Percentiles rank a stretch among this genome's conserved stretches.
Conservation (phyloP, 2,329 filamentous ascomycete species). For the Talaromyces sp. region DNA sequence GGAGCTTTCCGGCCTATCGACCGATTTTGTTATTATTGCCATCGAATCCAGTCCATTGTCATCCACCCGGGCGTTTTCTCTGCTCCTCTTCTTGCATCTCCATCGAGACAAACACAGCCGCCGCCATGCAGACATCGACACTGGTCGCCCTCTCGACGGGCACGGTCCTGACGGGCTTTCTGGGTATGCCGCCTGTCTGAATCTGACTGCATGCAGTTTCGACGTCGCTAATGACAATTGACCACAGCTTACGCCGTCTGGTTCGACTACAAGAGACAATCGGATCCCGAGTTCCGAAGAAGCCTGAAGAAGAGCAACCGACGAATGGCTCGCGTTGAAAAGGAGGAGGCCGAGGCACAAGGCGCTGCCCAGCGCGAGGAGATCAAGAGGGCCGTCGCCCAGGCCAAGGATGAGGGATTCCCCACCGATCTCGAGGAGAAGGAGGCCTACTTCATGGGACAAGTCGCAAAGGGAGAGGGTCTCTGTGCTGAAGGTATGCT, state of each 20-base stretch:
- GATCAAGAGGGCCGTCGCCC: slow-evolving; percentile 70
- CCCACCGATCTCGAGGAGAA: slow-evolving; percentile 85
- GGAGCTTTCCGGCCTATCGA: background rate
- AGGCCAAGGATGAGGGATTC: slow-evolving; percentile 87
- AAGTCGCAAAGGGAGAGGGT: slow-evolving; percentile 82
- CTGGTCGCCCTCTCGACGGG: slow-evolving; percentile 55
- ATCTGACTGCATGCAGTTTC: background rate
- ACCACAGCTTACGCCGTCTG: slow-evolving; percentile 57
- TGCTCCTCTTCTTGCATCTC: background rate
- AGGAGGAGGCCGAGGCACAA: slow-evolving; percentile 44
- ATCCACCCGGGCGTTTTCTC: background rate
- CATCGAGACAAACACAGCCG: slow-evolving; percentile 5
- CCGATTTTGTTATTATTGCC: background rate
- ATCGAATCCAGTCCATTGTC: background rate
- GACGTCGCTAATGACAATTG: slow-evolving; percentile 11
- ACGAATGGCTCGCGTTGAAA: slow-evolving; percentile 41
- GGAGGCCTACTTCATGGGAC: slow-evolving; percentile 94
- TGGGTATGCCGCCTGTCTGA: slow-evolving; percentile 37
- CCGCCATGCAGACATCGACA: slow-evolving; percentile 51
- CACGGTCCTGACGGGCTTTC: slow-evolving; percentile 53
- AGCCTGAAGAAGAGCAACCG: slow-evolving; percentile 49
- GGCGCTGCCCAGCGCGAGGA: slow-evolving; percentile 51
- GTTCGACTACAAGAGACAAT: slow-evolving; percentile 62
- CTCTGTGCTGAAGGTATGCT: slow-evolving; percentile 74
- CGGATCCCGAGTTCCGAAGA: slow-evolving; percentile 59